Conservation (phyloP, 108 stramenopile species). For the Stephanodiscus triporus region DNA sequence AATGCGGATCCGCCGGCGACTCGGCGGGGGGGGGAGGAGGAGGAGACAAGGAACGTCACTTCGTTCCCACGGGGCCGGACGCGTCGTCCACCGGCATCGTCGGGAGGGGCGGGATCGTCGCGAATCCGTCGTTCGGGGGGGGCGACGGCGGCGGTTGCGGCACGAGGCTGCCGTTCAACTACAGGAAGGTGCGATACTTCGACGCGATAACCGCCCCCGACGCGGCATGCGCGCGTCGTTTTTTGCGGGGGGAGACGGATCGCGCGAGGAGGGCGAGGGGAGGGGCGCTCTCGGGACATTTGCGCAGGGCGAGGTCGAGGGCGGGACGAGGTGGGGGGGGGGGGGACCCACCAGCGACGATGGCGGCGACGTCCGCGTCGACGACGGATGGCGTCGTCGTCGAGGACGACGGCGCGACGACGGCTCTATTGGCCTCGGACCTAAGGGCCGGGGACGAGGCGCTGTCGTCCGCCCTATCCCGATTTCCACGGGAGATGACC, state of each 20-base stretch:
- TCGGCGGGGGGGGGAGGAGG: slow-evolving; percentile 15
- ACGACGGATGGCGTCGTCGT: background rate
- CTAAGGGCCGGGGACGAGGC: slow-evolving; percentile 25
- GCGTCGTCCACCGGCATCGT: slow-evolving; percentile 24
- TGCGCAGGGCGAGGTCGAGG: slow-evolving; percentile 47
- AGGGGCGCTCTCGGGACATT: slow-evolving; percentile 49
- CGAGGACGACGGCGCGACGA: background rate
- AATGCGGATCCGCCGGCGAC: slow-evolving; percentile 25
- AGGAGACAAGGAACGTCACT: too few relatives aligned
- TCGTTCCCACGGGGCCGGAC: slow-evolving; percentile 35
- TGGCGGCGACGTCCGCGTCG: slow-evolving; percentile 4
- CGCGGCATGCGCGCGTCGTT: slow-evolving; percentile 55
- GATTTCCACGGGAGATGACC: slow-evolving; percentile 62
- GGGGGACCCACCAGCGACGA: slow-evolving; percentile 2
- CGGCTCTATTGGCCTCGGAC: slow-evolving; percentile 15
- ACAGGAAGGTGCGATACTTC: slow-evolving; percentile 76
- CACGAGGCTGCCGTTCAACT: slow-evolving; percentile 78
- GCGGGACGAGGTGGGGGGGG: slow-evolving; percentile 41
- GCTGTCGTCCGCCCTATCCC: slow-evolving; percentile 40
- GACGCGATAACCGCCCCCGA: slow-evolving; percentile 71
- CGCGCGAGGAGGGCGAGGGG: slow-evolving; percentile 52
- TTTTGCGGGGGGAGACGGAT: slow-evolving; percentile 51
- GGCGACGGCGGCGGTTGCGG: slow-evolving; percentile 3
- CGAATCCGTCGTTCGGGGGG: slow-evolving; percentile 15
- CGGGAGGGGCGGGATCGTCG: slow-evolving; percentile 24